Evolutionary conservation across 2,329 filamentous ascomycete genomes (phyloP).

Genomic region (Elsinoe ampelina): DNA sequence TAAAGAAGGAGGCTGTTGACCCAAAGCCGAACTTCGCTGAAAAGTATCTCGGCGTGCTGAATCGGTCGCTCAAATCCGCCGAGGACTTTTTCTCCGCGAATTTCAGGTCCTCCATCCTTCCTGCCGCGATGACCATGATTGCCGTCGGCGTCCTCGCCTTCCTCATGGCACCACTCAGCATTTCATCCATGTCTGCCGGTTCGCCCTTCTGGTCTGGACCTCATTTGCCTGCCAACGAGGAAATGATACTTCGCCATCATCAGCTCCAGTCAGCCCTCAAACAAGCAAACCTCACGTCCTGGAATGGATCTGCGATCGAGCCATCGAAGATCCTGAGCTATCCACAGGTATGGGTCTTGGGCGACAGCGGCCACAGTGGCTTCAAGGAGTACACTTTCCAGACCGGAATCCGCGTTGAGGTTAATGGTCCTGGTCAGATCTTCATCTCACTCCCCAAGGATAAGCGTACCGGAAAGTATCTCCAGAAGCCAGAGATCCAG

Average conservation of each 20-base stretch:
- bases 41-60: background rate
- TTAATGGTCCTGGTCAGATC: background rate
- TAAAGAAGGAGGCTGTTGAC: background rate
- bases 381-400: conserved; percentile 1
- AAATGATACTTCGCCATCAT: background rate
- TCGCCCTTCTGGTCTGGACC: background rate
- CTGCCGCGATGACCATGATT: background rate
- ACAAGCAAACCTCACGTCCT: background rate
- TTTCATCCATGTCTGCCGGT: background rate
- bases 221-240: background rate
- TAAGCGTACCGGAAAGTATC: background rate
- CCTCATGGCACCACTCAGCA: background rate
- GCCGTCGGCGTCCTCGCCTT: background rate
- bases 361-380: background rate
- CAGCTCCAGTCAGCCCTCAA: background rate
- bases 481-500: background rate
- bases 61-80: background rate
- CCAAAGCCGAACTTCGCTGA: background rate
- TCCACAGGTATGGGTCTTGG: background rate
- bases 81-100: background rate
- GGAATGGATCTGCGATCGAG: background rate
- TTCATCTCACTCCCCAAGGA: conserved; percentile 8
- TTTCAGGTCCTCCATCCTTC: background rate
- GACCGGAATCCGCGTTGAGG: background rate
- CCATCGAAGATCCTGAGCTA: conserved; percentile 2